Evolutionary conservation across 2,329 filamentous ascomycete genomes (phyloP).

Genomic region (Aspergillus sp.): DNA sequence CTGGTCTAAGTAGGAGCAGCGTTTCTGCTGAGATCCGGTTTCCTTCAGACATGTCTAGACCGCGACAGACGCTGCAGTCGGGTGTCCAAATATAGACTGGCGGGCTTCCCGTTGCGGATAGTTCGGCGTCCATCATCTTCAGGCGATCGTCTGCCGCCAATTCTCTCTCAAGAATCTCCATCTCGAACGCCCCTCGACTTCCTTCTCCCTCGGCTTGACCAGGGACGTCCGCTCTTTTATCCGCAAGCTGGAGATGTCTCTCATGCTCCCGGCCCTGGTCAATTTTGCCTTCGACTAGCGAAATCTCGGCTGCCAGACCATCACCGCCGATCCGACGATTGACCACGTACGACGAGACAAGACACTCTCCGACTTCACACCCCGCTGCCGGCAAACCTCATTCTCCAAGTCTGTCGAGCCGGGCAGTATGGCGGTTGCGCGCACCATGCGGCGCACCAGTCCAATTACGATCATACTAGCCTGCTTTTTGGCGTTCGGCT

Average conservation of each 20-base stretch:
- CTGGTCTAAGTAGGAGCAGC: neutral
- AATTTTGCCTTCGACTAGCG: slow-evolving; percentile 14
- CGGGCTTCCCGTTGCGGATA: slow-evolving; percentile 9
- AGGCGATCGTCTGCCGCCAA: neutral
- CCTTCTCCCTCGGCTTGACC: neutral
- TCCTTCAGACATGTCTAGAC: neutral
- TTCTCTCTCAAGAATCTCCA: neutral
- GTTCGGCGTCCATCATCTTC: neutral
- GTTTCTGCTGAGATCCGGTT: neutral
- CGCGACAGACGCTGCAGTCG: neutral
- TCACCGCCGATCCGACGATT: slow-evolving; percentile 4
- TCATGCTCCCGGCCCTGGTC: neutral
- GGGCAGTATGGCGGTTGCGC: slow-evolving; percentile 57
- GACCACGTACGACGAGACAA: slow-evolving; percentile 16
- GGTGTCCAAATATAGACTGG: neutral
- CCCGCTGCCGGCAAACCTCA: neutral
- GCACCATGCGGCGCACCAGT: slow-evolving; percentile 75
- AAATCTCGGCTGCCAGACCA: neutral
- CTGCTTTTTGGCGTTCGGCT: slow-evolving; percentile 68
- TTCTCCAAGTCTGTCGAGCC: slow-evolving; percentile 15
- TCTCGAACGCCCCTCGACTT: neutral
- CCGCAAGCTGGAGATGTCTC: slow-evolving; percentile 10
- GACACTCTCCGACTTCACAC: neutral
- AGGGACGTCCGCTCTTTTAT: slow-evolving; percentile 1
- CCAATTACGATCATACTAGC: slow-evolving; percentile 74